phyloP scores from a whole-genome alignment of 257 asterid species.

The Eucommia ulmoides region DNA sequence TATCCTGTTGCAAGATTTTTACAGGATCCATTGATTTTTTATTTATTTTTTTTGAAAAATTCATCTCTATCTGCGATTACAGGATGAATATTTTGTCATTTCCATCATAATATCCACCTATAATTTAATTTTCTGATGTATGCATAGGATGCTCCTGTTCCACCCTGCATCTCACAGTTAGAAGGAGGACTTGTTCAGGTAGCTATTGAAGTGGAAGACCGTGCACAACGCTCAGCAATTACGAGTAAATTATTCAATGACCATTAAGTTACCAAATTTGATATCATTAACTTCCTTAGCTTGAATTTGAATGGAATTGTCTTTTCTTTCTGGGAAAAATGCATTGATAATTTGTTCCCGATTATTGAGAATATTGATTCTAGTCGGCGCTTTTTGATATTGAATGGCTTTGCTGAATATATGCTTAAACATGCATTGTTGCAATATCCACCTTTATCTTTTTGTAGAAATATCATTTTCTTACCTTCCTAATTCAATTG shows the following conservation, averaged over 20 bases:
- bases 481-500: too few relatives aligned
- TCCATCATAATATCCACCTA: not conserved
- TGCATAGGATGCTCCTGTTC: slow-evolving; percentile 95
- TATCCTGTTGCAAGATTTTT: not conserved
- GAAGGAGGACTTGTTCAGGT: slow-evolving; percentile 98
- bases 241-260: slow-evolving; percentile 41
- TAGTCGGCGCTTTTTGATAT: not conserved
- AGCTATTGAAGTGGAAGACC: slow-evolving; percentile 98
- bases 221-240: slow-evolving; percentile 91
- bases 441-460: too few relatives aligned
- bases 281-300: slow-evolving; percentile 2
- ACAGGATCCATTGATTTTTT: not conserved
- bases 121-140: slow-evolving; percentile 4
- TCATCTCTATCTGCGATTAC: not conserved
- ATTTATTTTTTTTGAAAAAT: too few relatives aligned
- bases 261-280: slow-evolving; percentile 4
- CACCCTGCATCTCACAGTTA: slow-evolving; percentile 95
- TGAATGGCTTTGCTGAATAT: too few relatives aligned
- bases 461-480: too few relatives aligned
- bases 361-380: not conserved
- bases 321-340: not conserved
- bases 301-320: not conserved
- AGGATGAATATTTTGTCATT: not conserved
- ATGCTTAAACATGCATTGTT: too few relatives aligned
- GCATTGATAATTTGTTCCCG: too few relatives aligned